phyloP scores from a whole-genome alignment of 345 rosid genomes.

The Acer saccharum region DNA sequence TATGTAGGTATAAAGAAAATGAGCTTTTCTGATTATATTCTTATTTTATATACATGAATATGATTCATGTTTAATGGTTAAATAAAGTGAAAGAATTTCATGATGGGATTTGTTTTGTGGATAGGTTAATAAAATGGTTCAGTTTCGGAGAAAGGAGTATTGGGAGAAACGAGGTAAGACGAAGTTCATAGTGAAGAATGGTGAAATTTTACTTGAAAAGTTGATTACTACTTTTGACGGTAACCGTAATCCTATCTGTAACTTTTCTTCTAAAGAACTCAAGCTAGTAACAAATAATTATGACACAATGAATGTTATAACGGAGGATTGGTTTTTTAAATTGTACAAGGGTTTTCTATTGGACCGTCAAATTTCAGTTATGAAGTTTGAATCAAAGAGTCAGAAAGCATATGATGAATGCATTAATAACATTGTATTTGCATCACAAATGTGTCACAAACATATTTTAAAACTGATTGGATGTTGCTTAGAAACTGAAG shows the following conservation, averaged over 20 bases:
- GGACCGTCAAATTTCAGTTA: slow-evolving; percentile 18
- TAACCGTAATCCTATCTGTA: slow-evolving; percentile 13
- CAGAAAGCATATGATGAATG: neutral
- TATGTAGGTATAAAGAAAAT: too few species aligned
- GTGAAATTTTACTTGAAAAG: slow-evolving; percentile 14
- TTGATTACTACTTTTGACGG: slow-evolving; percentile 14
- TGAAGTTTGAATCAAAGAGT: neutral
- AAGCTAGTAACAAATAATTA: slow-evolving; percentile 15
- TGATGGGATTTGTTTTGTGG: too few species aligned
- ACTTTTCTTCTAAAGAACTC: slow-evolving; percentile 21
- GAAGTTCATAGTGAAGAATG: slow-evolving; percentile 9
- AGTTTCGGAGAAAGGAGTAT: too few species aligned
- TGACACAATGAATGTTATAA: neutral
- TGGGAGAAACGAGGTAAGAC: too few species aligned
- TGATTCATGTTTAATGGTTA: too few species aligned
- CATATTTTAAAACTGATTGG: slow-evolving; percentile 25
- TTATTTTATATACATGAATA: too few species aligned
- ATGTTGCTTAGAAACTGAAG: slow-evolving; percentile 24
- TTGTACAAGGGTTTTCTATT: slow-evolving; percentile 11
- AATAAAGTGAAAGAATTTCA: too few species aligned
- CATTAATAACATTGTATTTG: slow-evolving; percentile 10
- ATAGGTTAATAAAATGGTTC: too few species aligned
- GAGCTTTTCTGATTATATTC: too few species aligned
- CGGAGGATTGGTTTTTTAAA: too few species aligned
- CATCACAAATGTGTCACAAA: slow-evolving; percentile 27